Evolutionary conservation across 768 basidiomycete genomes (phyloP).

Genomic region (Xerocomellus chrysenteron): DNA sequence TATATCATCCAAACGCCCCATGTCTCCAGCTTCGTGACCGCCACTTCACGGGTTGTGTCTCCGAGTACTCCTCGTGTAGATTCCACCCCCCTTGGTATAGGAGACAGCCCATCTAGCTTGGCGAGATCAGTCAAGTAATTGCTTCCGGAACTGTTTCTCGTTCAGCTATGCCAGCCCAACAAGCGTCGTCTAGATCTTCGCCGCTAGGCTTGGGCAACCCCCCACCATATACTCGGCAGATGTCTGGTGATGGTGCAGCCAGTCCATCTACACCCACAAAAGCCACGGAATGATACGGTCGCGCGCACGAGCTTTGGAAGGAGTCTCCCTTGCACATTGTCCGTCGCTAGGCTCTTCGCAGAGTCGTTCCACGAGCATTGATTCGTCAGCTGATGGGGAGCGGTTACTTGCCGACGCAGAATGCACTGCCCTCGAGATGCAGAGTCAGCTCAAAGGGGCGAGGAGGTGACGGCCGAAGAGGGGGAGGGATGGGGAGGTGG

Average conservation of each 20-base stretch:
- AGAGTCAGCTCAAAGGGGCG: background rate
- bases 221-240: background rate
- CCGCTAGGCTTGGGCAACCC: background rate
- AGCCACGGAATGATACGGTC: constrained; percentile 19
- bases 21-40: constrained; percentile 9
- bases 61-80: background rate
- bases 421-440: constrained; percentile 12
- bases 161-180: background rate
- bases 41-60: constrained; percentile 2
- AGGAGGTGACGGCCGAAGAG: background rate
- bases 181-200: background rate
- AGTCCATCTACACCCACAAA: background rate
- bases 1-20: constrained; percentile 23
- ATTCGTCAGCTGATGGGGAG: constrained; percentile 11
- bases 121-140: constrained; percentile 1
- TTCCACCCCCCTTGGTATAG: background rate
- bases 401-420: constrained; percentile 19
- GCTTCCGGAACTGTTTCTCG: background rate
- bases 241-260: background rate
- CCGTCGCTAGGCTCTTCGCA: constrained; percentile 1
- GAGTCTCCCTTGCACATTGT: background rate
- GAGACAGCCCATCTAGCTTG: background rate
- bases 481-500: background rate
- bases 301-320: constrained; percentile 19
- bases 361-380: constrained; percentile 7